Evolutionary conservation across 2,329 filamentous ascomycete genomes (phyloP), one percentile per base, ranked within the genome.

Genomic region (Nothopassalora personata): DNA sequence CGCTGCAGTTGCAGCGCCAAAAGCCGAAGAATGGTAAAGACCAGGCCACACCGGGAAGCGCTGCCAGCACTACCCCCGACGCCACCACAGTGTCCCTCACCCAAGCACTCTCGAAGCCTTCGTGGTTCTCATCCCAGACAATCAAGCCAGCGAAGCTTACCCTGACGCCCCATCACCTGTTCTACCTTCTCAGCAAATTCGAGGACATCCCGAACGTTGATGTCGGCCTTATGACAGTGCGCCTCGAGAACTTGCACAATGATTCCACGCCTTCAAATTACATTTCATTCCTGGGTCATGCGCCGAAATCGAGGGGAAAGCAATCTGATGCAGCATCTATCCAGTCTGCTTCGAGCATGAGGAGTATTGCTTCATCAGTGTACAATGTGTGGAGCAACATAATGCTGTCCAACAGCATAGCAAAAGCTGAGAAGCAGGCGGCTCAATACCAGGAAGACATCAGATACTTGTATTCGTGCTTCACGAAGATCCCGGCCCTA

Each of bases 321-420:
- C 83, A 86, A 64, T 89, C 89, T 51, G 93, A 97, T 75, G 86
- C 88, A 57, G 90, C 91, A 68, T 97, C 94, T 1, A 90, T 97
- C 65, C 91, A 92, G 70, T 97, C 94, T 6, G 91, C 97, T 46
- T 96, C 93, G 27, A 97, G 94, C 77, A 90, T 99, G 66, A 87
- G 93, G 72, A 97, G 93, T 74, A 92, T 96, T 70, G 93, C 97
- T 89, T 96, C 94, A 30, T 90, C 90, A 74, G 96, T 99, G 89
- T 94, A 91, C 59, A 87, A 90, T 13, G 79, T 97, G 49, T 97
- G 92, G 93, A 88, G 90, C 23, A 91, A 87, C 69, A 86, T 97
- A 65, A 89, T 92, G 27, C 83, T 97, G 60, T 87, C 89, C 48
- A 89, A 87, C 74, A 90, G 90, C 68, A 84, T 85, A 53, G 88